Conservation (phyloP, 345 rosid genomes). For the Brassica nigra region DNA sequence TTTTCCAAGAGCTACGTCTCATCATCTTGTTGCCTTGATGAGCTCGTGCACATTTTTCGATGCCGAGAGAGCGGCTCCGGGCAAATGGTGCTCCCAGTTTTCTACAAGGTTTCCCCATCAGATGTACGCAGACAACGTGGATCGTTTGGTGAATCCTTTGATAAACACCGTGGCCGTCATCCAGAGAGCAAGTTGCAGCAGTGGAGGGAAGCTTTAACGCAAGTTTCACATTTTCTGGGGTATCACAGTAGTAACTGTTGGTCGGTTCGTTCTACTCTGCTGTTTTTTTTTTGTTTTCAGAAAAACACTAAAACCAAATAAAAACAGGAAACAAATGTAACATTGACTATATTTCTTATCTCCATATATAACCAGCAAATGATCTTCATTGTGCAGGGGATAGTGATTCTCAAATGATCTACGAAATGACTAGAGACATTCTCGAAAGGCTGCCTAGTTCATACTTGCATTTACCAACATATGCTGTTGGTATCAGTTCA, state of each 20-base stretch:
- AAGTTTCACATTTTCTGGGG: background rate
- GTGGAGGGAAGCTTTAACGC: background rate
- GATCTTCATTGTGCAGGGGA: background rate
- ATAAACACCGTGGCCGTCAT: background rate
- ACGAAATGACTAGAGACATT: background rate
- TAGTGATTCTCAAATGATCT: background rate
- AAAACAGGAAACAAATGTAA: background rate
- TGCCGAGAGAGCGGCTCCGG: background rate
- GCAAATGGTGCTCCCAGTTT: background rate
- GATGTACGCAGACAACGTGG: background rate
- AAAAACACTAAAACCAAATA: background rate
- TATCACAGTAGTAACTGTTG: background rate
- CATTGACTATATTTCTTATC: background rate
- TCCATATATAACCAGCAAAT: background rate
- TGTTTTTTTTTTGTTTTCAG: background rate
- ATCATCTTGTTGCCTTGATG: background rate
- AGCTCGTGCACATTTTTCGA: background rate
- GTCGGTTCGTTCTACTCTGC: background rate
- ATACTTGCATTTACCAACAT: background rate
- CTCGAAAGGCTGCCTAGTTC: background rate
- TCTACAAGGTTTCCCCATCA: background rate
- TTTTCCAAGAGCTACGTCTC: background rate
- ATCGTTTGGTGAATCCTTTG: background rate
- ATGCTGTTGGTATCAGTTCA: background rate
- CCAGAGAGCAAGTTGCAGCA: background rate